Base-by-base conservation (phyloP, 768 basidiomycete species). In the Cyclocybe cylindracea region DNA sequence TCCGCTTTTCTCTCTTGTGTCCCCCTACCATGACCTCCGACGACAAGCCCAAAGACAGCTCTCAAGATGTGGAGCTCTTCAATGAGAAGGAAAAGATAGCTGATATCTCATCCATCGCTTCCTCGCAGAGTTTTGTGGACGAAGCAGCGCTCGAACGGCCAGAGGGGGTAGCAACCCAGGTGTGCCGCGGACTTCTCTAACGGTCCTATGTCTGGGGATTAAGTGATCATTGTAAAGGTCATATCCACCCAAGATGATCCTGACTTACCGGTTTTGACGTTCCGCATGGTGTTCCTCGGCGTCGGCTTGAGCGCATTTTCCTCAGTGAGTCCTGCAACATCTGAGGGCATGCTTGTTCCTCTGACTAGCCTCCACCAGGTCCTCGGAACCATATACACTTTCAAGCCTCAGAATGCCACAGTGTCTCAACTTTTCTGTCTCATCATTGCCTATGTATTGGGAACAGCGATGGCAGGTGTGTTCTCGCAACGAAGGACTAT, bases 371-470 rank as follows among this genome's bases (percentile, higher is more conserved):
- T 24, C 34, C 10, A 19, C 13, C 11, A 71, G 71, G 72, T 70
- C 41, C 62, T 69, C 31, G 68, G 56, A 14, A 73, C 68, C 19
- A 73, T 72, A 18, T 73, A 73, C 56, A 72, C 66, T 5, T 69
- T 69, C 62, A 73, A 71, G 62, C 69, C 66, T 10, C 69, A 82
- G 70, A 78, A 77, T 60, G 79, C 80, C 2, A 66, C 70, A 0
- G 81, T 82, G 1, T 81, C 79, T 5, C 78, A 81, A 51, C 66
- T 83, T 2, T 83, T 83, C 66, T 78, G 75, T 53, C 66, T 82
- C 24, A 79, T 83, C 54, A 79, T 83, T 53, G 78, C 80, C 1
- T 80, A 82, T 58, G 74, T 81, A 18, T 66, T 82, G 3, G 80
- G 80, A 1, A 75, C 71, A 4, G 75, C 72, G 1, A 79, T 81